Base-by-base conservation (phyloP, 2,329 filamentous ascomycete species). In the Pseudocercospora macadamiae region DNA sequence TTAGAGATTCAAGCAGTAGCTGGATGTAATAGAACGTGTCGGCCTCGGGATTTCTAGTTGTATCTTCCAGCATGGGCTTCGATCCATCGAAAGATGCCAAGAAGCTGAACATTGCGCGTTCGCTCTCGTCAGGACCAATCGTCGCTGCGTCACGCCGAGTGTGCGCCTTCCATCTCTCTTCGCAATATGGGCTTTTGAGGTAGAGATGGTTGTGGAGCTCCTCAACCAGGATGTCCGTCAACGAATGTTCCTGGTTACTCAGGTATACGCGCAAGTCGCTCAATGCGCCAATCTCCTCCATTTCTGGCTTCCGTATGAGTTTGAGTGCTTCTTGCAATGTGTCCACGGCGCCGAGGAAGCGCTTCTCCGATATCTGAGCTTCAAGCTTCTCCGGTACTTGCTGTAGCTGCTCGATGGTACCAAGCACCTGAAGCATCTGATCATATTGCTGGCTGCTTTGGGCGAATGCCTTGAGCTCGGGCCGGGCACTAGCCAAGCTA, bases 121-220 rank as follows among this genome's bases (percentile, higher is more conserved):
- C 83, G 72, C 82, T 81, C 1, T 77, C 73, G 53, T 76, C 74
- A 37, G 70, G 56, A 6, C 61, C 56, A 3, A 65, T 49, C 28
- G 60, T 65, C 10, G 62, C 25, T 19, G 61, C 10, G 48, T 64
- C 34, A 83, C 84, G 49, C 67, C 88, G 89, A 34, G 88, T 83
- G 60, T 96, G 85, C 59, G 84, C 85, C 75, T 96, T 96, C 95
- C 95, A 99, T 66, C 95, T 83, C 72, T 96, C 91, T 72, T 96
- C 92, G 71, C 93, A 97, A 73, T 99, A 99, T 0, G 93, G 95
- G 3, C 93, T 97, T 73, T 97, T 97, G 36, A 99, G 85, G 72
- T 99, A 99, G 3, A 99, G 82, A 76, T 99, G 95, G 73, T 96
- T 95, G 72, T 99, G 95, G 30, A 99, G 81, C 75, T 99, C 95